These are phyloP conservation scores for Ogataea thermomethanolica DNA, from an alignment of 805 yeast species.

Conservation along the genomic window DNA sequence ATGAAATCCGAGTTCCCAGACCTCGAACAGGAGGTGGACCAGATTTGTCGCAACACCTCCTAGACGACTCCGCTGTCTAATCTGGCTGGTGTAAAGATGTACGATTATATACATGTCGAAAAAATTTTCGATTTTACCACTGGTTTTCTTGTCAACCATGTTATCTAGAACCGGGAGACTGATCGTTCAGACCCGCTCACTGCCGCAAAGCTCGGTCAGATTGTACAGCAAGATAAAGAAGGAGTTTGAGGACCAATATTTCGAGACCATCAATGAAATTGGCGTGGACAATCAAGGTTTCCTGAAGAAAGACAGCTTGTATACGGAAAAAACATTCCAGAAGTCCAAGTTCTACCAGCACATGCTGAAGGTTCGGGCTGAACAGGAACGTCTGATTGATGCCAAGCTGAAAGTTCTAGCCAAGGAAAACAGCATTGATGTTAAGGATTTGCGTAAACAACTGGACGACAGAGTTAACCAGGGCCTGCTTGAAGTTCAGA, in stretches of 20 bases:
- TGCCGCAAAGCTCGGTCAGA: not conserved
- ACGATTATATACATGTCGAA: not conserved
- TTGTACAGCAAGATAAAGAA: not conserved
- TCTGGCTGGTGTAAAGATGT: constrained; percentile 8
- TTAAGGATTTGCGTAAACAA: constrained; percentile 20
- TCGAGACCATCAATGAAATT: constrained; percentile 10
- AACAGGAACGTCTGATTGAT: constrained; percentile 24
- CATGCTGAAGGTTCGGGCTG: constrained; percentile 15
- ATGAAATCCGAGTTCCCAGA: constrained; percentile 79
- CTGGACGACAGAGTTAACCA: constrained; percentile 23
- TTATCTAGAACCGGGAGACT: constrained; percentile 3
- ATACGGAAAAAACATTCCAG: constrained; percentile 22
- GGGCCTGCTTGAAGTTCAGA: constrained; percentile 4
- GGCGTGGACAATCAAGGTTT: constrained; percentile 26
- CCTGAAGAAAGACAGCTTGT: constrained; percentile 17
- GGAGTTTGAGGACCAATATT: constrained; percentile 1
- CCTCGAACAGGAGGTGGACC: constrained; percentile 52
- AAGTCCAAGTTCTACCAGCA: constrained; percentile 23
- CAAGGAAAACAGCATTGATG: constrained; percentile 15
- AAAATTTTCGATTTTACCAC: constrained; percentile 6
- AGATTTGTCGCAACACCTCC: constrained; percentile 37
- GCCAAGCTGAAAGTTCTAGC: constrained; percentile 26
- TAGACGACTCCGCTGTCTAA: not conserved
- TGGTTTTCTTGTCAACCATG: constrained; percentile 4
- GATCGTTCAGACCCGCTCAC: not conserved